A percentile compares a stretch with the other conserved stretches of the same genome.
Evolutionary conservation across 495 filamentous ascomycete species (phyloP).

Genomic region (Bombardia bombarda): DNA sequence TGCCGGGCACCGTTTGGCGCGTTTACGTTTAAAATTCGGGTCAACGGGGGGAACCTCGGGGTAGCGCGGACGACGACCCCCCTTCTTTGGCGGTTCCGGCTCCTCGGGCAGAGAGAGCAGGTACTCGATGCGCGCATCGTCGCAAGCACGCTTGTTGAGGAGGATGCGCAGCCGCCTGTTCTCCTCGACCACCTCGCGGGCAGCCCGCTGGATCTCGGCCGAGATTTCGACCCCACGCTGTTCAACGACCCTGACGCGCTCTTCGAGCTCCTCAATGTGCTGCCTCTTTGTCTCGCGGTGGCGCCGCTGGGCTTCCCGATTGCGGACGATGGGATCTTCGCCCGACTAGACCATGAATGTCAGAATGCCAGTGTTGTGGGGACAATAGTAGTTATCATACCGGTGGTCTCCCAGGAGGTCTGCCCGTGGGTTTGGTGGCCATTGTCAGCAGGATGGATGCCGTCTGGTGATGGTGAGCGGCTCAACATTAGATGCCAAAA

Average conservation of each 20-base stretch:
- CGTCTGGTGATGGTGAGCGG: too few species aligned
- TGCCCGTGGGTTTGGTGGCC: too few species aligned
- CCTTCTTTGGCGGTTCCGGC: background rate
- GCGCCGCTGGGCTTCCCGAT: conserved; percentile 76
- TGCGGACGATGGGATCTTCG: conserved; percentile 42
- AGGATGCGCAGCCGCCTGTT: conserved; percentile 37
- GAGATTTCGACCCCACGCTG: conserved; percentile 48
- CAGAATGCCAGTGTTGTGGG: background rate
- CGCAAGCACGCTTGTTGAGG: conserved; percentile 16
- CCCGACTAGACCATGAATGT: conserved; percentile 4
- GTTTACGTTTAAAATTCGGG: too few species aligned
- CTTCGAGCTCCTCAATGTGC: conserved; percentile 64
- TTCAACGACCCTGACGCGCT: conserved; percentile 53
- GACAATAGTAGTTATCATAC: too few species aligned
- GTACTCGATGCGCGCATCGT: conserved; percentile 12
- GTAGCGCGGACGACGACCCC: too few species aligned
- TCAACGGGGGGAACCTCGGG: too few species aligned
- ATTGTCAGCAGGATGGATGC: too few species aligned
- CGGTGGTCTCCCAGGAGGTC: too few species aligned
- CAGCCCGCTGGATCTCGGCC: conserved; percentile 55
- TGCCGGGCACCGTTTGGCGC: too few species aligned
- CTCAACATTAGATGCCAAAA: too few species aligned
- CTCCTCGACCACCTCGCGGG: conserved; percentile 54
- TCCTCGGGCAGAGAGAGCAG: background rate
- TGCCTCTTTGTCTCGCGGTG: conserved; percentile 70